These are phyloP conservation scores for Penicillium fimorum DNA, from an alignment of 495 filamentous ascomycete genomes.

Conservation along the genomic window DNA sequence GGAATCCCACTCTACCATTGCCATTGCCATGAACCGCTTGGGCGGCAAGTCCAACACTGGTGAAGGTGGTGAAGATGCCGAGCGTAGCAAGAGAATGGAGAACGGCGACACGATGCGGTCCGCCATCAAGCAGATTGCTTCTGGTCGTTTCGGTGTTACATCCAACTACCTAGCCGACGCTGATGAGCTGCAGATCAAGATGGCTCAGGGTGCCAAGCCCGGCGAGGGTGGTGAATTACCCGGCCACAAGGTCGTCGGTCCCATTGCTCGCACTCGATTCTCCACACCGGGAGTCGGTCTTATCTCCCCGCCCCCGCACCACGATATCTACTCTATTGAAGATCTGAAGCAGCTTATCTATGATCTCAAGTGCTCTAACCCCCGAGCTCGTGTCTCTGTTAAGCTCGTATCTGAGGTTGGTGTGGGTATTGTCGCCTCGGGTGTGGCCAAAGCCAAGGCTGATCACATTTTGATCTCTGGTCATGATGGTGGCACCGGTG, in stretches of 20 bases:
- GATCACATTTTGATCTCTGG: conserved; percentile 98
- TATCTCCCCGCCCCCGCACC: conserved; percentile 97
- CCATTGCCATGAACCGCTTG: conserved; percentile 96
- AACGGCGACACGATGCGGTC: conserved; percentile 99
- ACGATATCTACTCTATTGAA: conserved; percentile 99
- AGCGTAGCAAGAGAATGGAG: conserved; percentile 79
- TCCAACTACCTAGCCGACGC: conserved; percentile 98
- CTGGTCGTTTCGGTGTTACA: conserved; percentile 96
- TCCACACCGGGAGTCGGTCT: conserved; percentile 98
- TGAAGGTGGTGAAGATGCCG: conserved; percentile 96
- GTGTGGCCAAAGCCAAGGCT: conserved; percentile 97
- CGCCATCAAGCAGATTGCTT: conserved; percentile 98
- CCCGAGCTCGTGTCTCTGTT: conserved; percentile 91
- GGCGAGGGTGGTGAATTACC: conserved; percentile 98
- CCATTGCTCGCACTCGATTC: conserved; percentile 93
- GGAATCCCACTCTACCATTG: conserved; percentile 97
- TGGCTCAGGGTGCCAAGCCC: conserved; percentile 99
- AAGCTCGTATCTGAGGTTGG: conserved; percentile 98
- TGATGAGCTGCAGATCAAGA: conserved; percentile 99
- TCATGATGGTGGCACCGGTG: conserved; percentile 97
- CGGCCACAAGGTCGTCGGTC: conserved; percentile 95
- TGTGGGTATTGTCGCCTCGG: conserved; percentile 96
- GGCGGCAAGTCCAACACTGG: conserved; percentile 99
- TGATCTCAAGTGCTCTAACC: conserved; percentile 97
- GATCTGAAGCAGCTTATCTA: conserved; percentile 99